A percentile compares a stretch with the other conserved stretches of the same genome.
Evolutionary conservation across 176 grass and related monocot genomes (phyloP).

Genomic region (Tuctoria greenei): DNA sequence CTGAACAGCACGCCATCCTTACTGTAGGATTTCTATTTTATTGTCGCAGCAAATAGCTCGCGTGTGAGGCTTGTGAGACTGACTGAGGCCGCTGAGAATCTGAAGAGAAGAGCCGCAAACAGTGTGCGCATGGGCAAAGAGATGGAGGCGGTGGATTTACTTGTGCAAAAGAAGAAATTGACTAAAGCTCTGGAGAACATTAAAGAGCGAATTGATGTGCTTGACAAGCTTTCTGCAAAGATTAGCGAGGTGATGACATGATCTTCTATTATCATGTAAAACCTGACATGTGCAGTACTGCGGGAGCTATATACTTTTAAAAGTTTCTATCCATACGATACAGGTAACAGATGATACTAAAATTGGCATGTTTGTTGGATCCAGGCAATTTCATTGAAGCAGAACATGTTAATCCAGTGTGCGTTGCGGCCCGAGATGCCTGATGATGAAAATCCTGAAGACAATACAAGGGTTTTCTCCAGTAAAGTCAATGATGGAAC

Average conservation of each 20-base stretch:
- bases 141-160: conserved; percentile 68
- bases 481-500: conserved; percentile 35
- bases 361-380: conserved; percentile 35
- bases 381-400: conserved; percentile 85
- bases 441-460: conserved; percentile 21
- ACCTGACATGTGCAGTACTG: background rate
- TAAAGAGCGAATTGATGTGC: conserved; percentile 69
- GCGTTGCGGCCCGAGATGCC: conserved; percentile 40
- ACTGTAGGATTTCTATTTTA: conserved; percentile 27
- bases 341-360: background rate
- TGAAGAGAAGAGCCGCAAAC: conserved; percentile 61
- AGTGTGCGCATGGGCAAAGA: conserved; percentile 67
- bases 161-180: conserved; percentile 95
- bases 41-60: conserved; percentile 59
- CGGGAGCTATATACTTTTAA: background rate
- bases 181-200: conserved; percentile 73
- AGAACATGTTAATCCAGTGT: conserved; percentile 79
- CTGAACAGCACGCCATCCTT: conserved; percentile 7
- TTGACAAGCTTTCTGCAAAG: conserved; percentile 84
- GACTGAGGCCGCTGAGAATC: conserved; percentile 88
- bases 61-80: conserved; percentile 74
- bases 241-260: conserved; percentile 67
- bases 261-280: background rate
- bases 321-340: background rate
- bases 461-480: conserved; percentile 43